A percentile compares a stretch with the other conserved stretches of the same genome.
Conservation (phyloP, 140 eudicot species). For the Bidens hawaiensis region DNA sequence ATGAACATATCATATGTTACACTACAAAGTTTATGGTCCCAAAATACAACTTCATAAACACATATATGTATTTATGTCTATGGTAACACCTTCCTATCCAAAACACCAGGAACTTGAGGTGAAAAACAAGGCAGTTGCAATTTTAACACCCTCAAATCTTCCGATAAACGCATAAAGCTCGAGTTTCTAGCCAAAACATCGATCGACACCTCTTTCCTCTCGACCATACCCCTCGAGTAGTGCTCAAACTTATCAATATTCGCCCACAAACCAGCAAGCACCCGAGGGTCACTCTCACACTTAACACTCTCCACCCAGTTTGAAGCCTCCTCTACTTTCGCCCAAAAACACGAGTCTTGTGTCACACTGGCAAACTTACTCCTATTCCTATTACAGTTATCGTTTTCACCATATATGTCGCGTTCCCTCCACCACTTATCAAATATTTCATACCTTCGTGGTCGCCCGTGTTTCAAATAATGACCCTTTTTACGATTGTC, state of each 20-base stretch:
- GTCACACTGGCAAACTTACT: conserved; percentile 75
- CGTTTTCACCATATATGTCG: conserved; percentile 33
- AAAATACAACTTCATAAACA: conserved; percentile 1
- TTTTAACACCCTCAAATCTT: conserved; percentile 49
- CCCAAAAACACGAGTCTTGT: conserved; percentile 94
- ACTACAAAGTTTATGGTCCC: conserved; percentile 16
- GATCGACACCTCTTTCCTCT: conserved; percentile 60
- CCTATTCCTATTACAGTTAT: conserved; percentile 22
- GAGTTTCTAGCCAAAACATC: conserved; percentile 81
- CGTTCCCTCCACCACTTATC: conserved; percentile 85
- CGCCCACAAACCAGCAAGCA: conserved; percentile 30
- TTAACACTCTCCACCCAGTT: conserved; percentile 44
- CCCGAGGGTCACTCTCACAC: conserved; percentile 40
- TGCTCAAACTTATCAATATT: conserved; percentile 49
- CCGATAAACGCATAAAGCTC: conserved; percentile 56
- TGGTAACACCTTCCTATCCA: conserved; percentile 40
- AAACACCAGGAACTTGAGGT: conserved; percentile 35
- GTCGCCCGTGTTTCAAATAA: conserved; percentile 61
- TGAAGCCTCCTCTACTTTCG: conserved; percentile 78
- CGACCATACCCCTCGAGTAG: conserved; percentile 49
- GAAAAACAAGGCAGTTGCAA: conserved; percentile 44
- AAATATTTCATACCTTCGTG: conserved; percentile 47
- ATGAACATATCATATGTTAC: conserved; percentile 6
- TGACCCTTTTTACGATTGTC: conserved; percentile 57
- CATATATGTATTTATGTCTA: conserved; percentile 11